phyloP scores from a whole-genome alignment of 257 asterid species.

The Parsonsia alboflavescens region DNA sequence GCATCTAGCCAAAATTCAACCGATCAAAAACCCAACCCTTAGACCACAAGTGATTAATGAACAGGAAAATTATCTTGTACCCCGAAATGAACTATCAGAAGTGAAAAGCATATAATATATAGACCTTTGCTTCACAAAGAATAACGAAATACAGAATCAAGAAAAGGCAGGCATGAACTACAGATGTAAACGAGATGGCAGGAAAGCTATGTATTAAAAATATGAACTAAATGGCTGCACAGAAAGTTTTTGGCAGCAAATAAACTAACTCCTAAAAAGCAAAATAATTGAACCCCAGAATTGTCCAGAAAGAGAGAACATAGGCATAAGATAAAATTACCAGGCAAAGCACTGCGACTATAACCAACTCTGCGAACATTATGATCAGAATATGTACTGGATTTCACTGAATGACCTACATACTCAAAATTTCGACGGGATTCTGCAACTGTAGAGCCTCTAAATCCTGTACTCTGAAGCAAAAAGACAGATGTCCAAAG shows the following conservation, averaged over 20 bases:
- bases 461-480: conserved; percentile 51
- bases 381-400: conserved; percentile 42
- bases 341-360: conserved; percentile 50
- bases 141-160: neutral
- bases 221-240: neutral
- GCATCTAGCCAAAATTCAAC: conserved; percentile 36
- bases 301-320: neutral
- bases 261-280: neutral
- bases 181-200: neutral
- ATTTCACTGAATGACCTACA: conserved; percentile 34
- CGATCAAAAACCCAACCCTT: conserved; percentile 20
- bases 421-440: conserved; percentile 34
- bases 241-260: neutral
- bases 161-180: neutral
- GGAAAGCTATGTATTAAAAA: neutral
- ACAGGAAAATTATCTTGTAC: conserved; percentile 1
- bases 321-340: conserved; percentile 29
- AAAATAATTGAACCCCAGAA: neutral
- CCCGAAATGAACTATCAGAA: neutral
- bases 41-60: neutral
- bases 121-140: neutral
- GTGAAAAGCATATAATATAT: neutral
- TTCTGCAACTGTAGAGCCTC: conserved; percentile 45
- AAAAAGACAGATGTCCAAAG: conserved; percentile 16
- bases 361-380: conserved; percentile 51